Conservation (phyloP, 1,284 basidiomycete species). For the Coriolopsis trogii region DNA sequence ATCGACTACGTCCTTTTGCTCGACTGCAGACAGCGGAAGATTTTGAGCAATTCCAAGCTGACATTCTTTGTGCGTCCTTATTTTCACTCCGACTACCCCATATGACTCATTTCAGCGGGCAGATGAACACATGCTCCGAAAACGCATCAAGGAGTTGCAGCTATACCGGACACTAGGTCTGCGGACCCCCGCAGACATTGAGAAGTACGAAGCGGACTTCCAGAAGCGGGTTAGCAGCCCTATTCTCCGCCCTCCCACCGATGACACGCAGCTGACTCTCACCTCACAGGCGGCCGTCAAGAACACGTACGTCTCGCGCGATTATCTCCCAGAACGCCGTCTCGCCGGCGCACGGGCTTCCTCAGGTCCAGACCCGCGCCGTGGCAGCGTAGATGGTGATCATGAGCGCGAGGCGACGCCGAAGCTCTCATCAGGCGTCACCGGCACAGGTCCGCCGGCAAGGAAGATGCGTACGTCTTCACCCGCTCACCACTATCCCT, state of each 20-base stretch:
- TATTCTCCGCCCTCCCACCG: not conserved
- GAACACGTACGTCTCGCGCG: constrained; percentile 47
- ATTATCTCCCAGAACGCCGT: constrained; percentile 58
- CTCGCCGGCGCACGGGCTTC: constrained; percentile 53
- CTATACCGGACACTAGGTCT: constrained; percentile 86
- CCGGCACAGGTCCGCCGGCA: constrained; percentile 40
- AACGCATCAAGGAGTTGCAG: constrained; percentile 87
- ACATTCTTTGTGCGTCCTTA: constrained; percentile 73
- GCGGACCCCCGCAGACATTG: constrained; percentile 82
- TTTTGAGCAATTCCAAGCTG: constrained; percentile 88
- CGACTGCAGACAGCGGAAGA: constrained; percentile 91
- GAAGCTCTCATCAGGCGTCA: constrained; percentile 40
- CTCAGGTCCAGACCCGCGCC: constrained; percentile 57
- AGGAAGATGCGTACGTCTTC: constrained; percentile 53
- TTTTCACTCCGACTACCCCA: constrained; percentile 32
- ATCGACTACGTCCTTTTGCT: constrained; percentile 91
- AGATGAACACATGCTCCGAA: constrained; percentile 88
- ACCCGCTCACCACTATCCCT: constrained; percentile 2
- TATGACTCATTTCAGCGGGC: not conserved
- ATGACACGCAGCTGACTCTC: not conserved
- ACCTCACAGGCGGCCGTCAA: constrained; percentile 56
- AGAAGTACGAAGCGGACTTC: constrained; percentile 81
- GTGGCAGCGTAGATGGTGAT: constrained; percentile 52
- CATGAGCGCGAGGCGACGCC: constrained; percentile 64
- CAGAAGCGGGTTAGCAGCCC: constrained; percentile 63